These are phyloP conservation scores for Collariella sp. DNA, from an alignment of 495 filamentous ascomycete genomes.

Conservation along the genomic window DNA sequence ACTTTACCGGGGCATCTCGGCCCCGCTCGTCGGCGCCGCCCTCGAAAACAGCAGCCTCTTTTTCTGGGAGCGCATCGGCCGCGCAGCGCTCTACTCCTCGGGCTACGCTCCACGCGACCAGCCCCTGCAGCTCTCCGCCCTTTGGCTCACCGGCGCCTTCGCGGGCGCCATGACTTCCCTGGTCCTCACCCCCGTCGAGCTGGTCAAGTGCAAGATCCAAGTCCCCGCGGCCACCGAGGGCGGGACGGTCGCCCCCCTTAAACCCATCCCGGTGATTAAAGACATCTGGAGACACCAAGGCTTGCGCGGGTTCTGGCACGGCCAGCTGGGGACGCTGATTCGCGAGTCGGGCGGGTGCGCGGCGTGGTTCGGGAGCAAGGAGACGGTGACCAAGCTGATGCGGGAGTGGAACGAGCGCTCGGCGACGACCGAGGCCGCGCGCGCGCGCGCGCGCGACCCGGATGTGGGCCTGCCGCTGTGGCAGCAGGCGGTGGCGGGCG, in stretches of 20 bases:
- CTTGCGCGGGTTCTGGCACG: constrained; percentile 83
- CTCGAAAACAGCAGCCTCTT: constrained; percentile 91
- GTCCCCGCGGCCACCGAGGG: constrained; percentile 41
- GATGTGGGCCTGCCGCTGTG: constrained; percentile 49
- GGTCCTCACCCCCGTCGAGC: constrained; percentile 87
- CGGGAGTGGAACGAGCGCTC: constrained; percentile 31
- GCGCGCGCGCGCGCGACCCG: constrained; percentile 19
- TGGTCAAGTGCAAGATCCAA: constrained; percentile 98
- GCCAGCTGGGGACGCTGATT: constrained; percentile 86
- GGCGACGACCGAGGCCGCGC: constrained; percentile 24
- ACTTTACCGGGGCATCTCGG: constrained; percentile 88
- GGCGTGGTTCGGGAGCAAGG: constrained; percentile 93
- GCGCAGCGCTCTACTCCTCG: constrained; percentile 47
- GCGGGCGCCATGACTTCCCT: constrained; percentile 87
- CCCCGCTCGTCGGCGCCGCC: constrained; percentile 84
- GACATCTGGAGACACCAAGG: constrained; percentile 76
- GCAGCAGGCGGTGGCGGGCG: constrained; percentile 81
- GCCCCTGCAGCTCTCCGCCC: constrained; percentile 58
- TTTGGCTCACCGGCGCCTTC: constrained; percentile 69
- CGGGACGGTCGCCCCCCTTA: constrained; percentile 23
- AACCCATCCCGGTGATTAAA: constrained; percentile 51
- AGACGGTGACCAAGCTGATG: constrained; percentile 65
- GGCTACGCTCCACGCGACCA: constrained; percentile 44
- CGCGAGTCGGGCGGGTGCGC: constrained; percentile 88
- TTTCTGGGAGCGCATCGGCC: constrained; percentile 69